These are phyloP conservation scores for Ananas comosus DNA, from an alignment of 176 grass and related monocot species.

Conservation along the genomic window DNA sequence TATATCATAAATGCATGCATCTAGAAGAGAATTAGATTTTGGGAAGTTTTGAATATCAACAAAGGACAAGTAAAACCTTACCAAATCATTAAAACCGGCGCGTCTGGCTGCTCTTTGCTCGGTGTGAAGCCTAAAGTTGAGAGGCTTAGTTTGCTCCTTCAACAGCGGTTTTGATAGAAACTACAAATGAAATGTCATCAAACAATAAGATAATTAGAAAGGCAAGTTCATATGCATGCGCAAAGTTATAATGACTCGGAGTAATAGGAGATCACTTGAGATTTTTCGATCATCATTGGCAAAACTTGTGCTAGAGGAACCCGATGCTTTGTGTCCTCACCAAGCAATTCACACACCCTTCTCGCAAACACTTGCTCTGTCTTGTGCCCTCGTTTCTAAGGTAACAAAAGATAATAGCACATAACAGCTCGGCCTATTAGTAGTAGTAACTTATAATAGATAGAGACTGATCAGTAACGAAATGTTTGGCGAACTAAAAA, in stretches of 20 bases:
- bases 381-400: conserved; percentile 34
- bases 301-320: conserved; percentile 36
- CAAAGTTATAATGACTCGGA: not conserved
- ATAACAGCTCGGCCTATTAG: not conserved
- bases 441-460: not conserved
- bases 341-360: conserved; percentile 13
- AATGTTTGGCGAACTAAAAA: too few relatives aligned
- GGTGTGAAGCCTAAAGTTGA: conserved; percentile 59
- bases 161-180: conserved; percentile 27
- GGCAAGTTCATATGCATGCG: not conserved
- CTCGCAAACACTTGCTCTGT: conserved; percentile 33
- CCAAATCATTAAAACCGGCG: conserved; percentile 73
- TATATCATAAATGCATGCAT: too few relatives aligned
- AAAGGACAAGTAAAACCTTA: not conserved
- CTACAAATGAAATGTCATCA: not conserved
- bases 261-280: not conserved
- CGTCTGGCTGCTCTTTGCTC: conserved; percentile 64
- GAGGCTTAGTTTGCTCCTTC: conserved; percentile 32
- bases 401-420: not conserved
- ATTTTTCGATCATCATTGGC: conserved; percentile 27
- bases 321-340: conserved; percentile 31
- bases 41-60: too few relatives aligned
- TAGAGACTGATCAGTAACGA: too few relatives aligned
- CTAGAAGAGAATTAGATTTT: too few relatives aligned
- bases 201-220: not conserved